A percentile compares a stretch with the other conserved stretches of the same genome.
Conservation (phyloP, 2,329 filamentous ascomycete species). For the Scedosporium apiospermum region DNA sequence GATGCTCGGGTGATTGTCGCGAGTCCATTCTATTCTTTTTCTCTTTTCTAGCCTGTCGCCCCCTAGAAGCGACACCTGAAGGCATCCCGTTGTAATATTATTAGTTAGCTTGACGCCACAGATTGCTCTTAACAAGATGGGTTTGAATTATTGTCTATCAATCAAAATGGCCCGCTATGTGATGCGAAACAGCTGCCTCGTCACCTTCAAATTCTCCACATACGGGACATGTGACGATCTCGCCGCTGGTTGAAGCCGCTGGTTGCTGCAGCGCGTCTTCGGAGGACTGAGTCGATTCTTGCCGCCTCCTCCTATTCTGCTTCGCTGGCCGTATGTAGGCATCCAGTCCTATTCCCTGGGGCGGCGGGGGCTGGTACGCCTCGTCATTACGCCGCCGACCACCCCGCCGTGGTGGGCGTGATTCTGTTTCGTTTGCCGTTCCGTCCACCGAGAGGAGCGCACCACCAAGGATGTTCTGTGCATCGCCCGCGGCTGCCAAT, state of each 20-base stretch:
- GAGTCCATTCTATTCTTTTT: background rate
- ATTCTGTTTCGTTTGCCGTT: conserved; percentile 16
- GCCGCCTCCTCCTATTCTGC: conserved; percentile 14
- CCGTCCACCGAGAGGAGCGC: conserved; percentile 10
- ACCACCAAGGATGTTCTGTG: background rate
- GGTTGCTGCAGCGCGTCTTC: background rate
- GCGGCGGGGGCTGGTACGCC: conserved; percentile 26
- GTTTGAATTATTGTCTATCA: background rate
- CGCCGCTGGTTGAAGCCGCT: background rate
- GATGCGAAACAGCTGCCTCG: conserved; percentile 56
- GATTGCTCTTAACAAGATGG: background rate
- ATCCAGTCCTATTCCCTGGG: conserved; percentile 35
- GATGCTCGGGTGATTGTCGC: background rate
- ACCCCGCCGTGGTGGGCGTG: conserved; percentile 22
- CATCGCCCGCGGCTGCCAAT: conserved; percentile 14
- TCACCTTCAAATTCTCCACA: conserved; percentile 60
- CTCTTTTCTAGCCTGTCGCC: background rate
- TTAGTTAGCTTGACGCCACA: background rate
- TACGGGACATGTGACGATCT: conserved; percentile 46
- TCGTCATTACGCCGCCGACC: conserved; percentile 21
- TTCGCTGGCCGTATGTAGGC: conserved; percentile 35
- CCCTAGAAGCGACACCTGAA: background rate
- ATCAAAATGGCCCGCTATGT: conserved; percentile 51
- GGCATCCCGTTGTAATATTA: background rate
- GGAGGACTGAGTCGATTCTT: background rate